Percentiles rank a stretch among this genome's conserved stretches.
Evolutionary conservation across 2,329 filamentous ascomycete species (phyloP).

Genomic region (Paecilomyces formosus): DNA sequence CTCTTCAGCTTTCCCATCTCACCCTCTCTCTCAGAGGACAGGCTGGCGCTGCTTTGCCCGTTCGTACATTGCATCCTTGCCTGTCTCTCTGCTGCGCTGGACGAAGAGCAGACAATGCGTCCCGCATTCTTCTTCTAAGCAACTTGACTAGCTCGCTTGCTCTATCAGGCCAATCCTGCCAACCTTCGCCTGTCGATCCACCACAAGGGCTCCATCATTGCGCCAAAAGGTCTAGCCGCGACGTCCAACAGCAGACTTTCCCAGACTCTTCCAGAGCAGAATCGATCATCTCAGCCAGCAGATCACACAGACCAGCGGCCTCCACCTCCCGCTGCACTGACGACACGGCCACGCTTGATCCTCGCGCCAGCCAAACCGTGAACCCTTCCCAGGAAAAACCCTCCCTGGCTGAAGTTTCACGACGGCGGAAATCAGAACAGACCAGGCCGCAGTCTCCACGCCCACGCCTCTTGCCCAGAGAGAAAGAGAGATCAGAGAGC

Average conservation of each 20-base stretch:
- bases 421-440: neutral
- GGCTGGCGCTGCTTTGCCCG: constrained; percentile 6
- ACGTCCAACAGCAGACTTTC: neutral
- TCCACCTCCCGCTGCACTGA: neutral
- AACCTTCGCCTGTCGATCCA: neutral
- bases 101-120: neutral
- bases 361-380: neutral
- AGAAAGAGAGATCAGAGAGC: neutral
- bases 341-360: neutral
- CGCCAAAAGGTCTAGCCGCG: neutral
- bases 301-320: neutral
- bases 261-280: neutral
- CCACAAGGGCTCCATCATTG: neutral
- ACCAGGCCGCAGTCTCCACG: neutral
- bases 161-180: neutral
- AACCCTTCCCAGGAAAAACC: neutral
- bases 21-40: neutral
- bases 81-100: constrained; percentile 2
- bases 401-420: neutral
- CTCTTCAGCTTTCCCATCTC: constrained; percentile 1
- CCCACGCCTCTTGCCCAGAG: neutral
- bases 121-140: neutral
- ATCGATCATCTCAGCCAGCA: neutral
- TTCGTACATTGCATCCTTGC: constrained; percentile 15
- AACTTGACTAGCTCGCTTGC: neutral